Evolutionary conservation across 2,329 filamentous ascomycete species (phyloP).

Genomic region (Fusarium sp.): DNA sequence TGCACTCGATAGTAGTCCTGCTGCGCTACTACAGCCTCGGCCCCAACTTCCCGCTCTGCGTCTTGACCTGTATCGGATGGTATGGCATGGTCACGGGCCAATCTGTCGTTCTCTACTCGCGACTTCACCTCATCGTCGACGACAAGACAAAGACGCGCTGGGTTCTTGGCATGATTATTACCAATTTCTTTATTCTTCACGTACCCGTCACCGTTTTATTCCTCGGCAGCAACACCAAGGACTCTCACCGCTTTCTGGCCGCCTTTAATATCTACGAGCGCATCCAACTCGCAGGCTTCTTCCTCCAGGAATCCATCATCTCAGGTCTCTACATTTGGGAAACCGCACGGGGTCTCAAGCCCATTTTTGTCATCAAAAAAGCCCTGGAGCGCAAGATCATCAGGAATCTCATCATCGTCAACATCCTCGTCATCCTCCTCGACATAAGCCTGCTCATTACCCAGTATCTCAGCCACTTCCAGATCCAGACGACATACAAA

Average conservation of each 20-base stretch:
- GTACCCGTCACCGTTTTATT: slow-evolving; percentile 29
- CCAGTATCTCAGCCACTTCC: slow-evolving; percentile 35
- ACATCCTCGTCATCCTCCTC: slow-evolving; percentile 35
- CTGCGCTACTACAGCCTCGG: slow-evolving; percentile 35
- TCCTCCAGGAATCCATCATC: slow-evolving; percentile 32
- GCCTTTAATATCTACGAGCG: slow-evolving; percentile 35
- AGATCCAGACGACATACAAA: slow-evolving; percentile 37
- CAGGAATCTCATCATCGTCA: slow-evolving; percentile 30
- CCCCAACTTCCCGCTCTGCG: slow-evolving; percentile 31
- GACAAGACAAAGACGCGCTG: slow-evolving; percentile 34
- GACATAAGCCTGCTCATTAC: slow-evolving; percentile 28
- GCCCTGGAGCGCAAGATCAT: slow-evolving; percentile 29
- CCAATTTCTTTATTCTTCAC: slow-evolving; percentile 32
- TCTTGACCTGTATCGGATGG: slow-evolving; percentile 35
- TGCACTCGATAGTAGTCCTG: slow-evolving; percentile 32
- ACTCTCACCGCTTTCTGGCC: slow-evolving; percentile 14
- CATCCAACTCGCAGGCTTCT: slow-evolving; percentile 33
- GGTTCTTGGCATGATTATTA: slow-evolving; percentile 33
- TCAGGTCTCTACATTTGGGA: slow-evolving; percentile 36
- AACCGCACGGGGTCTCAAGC: slow-evolving; percentile 26
- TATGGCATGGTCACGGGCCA: slow-evolving; percentile 38
- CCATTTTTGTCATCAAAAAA: slow-evolving; percentile 28
- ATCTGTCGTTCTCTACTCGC: slow-evolving; percentile 34
- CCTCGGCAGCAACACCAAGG: slow-evolving; percentile 27
- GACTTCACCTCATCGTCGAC: slow-evolving; percentile 28